Evolutionary conservation across 2,329 filamentous ascomycete species (phyloP).

Genomic region (Chaetomium sp.): DNA sequence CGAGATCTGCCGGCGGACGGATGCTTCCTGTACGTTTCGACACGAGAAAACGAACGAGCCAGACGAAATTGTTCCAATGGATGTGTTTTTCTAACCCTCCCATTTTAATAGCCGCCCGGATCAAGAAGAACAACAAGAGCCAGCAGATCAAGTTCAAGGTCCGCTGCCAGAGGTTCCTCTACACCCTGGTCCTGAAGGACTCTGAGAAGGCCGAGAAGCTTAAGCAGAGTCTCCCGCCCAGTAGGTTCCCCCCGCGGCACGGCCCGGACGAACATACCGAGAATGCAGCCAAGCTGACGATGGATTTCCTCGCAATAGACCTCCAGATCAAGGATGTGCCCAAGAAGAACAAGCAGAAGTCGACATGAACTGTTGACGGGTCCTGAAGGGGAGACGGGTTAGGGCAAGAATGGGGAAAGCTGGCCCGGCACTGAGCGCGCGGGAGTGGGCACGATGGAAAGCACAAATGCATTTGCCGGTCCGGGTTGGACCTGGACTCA

Average conservation of each 20-base stretch:
- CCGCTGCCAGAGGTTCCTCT: constrained; percentile 91
- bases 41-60: constrained; percentile 11
- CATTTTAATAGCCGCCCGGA: constrained; percentile 61
- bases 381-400: neutral
- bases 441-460: constrained; percentile 22
- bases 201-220: constrained; percentile 99
- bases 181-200: constrained; percentile 98
- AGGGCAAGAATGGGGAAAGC: neutral
- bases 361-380: constrained; percentile 14
- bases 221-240: constrained; percentile 95
- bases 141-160: constrained; percentile 99
- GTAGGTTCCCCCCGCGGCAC: constrained; percentile 50
- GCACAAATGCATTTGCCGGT: constrained; percentile 23
- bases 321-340: constrained; percentile 48
- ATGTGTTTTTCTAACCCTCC: constrained; percentile 10
- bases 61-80: constrained; percentile 2
- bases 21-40: constrained; percentile 85
- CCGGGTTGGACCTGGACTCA: constrained; percentile 27
- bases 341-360: constrained; percentile 35
- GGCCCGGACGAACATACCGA: neutral
- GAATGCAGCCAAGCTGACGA: constrained; percentile 9
- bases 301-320: constrained; percentile 31
- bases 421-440: constrained; percentile 8
- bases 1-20: constrained; percentile 99
- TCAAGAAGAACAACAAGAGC: constrained; percentile 91